phyloP scores from a whole-genome alignment of 2,329 filamentous ascomycete species.

The Ophiosphaerella narmari region DNA sequence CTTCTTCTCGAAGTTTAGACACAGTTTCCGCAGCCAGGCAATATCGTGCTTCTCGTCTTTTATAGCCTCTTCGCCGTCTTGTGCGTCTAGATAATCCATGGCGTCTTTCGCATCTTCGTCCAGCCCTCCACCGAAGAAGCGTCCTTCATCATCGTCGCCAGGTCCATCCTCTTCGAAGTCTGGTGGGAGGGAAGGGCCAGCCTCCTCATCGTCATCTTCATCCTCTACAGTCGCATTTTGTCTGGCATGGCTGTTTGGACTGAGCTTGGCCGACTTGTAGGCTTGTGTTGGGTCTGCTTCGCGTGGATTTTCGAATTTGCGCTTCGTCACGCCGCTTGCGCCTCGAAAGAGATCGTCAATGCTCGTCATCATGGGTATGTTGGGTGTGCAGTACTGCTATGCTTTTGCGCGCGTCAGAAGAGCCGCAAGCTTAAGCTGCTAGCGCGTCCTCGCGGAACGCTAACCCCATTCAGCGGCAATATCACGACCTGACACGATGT shows the following conservation, averaged over 20 bases:
- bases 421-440: no score
- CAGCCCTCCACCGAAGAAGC: slow-evolving; percentile 94
- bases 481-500: no score
- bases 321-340: slow-evolving; percentile 58
- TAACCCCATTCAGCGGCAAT: no score
- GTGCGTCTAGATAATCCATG: slow-evolving; percentile 82
- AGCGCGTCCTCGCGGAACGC: no score
- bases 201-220: slow-evolving; percentile 50
- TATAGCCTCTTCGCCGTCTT: slow-evolving; percentile 59
- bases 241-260: slow-evolving; percentile 56
- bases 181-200: slow-evolving; percentile 60
- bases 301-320: slow-evolving; percentile 62
- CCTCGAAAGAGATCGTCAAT: slow-evolving; percentile 68
- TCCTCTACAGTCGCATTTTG: slow-evolving; percentile 56
- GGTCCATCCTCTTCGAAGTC: slow-evolving; percentile 62
- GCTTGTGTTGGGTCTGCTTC: slow-evolving; percentile 61
- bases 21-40: slow-evolving; percentile 80
- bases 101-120: slow-evolving; percentile 79
- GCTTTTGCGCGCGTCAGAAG: no score
- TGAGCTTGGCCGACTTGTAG: slow-evolving; percentile 65
- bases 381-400: background rate
- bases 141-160: slow-evolving; percentile 79
- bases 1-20: slow-evolving; percentile 84
- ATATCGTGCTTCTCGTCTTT: slow-evolving; percentile 77
- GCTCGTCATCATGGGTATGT: slow-evolving; percentile 55